phyloP scores from a whole-genome alignment of 345 rosid genomes.

The Ailanthus altissimus region DNA sequence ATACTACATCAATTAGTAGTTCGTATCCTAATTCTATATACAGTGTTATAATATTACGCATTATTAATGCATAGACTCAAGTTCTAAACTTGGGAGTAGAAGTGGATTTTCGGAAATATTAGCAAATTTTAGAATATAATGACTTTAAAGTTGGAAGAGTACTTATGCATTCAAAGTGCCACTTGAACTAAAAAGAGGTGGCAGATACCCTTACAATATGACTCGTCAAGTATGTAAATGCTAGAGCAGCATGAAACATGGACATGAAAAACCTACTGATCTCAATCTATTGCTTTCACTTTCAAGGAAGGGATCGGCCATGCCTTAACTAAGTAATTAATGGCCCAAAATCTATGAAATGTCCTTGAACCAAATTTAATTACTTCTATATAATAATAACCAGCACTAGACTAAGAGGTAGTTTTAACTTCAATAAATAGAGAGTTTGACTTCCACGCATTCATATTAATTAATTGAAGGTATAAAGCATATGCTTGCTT shows the following conservation, averaged over 20 bases:
- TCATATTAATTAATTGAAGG: neutral
- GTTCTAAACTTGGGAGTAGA: too few species aligned
- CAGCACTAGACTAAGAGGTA: neutral
- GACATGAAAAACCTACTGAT: neutral
- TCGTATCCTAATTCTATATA: too few species aligned
- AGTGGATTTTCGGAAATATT: neutral
- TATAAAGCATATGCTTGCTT: neutral
- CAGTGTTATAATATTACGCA: too few species aligned
- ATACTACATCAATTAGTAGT: too few species aligned
- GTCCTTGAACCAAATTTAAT: neutral
- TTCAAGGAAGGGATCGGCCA: slow-evolving; percentile 1
- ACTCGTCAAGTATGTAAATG: neutral
- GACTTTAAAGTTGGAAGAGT: too few species aligned
- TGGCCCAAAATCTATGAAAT: neutral
- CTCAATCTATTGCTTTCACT: neutral
- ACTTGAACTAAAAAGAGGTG: neutral
- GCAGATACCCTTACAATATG: neutral
- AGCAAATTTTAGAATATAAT: neutral
- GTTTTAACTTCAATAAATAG: neutral
- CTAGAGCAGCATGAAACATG: slow-evolving; percentile 14
- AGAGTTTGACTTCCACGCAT: neutral
- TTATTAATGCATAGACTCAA: neutral
- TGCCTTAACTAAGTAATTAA: neutral
- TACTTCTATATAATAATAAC: neutral
- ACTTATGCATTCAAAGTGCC: too few species aligned